Conservation (phyloP, 75 land plant genomes). For the Pinus albicaulis region DNA sequence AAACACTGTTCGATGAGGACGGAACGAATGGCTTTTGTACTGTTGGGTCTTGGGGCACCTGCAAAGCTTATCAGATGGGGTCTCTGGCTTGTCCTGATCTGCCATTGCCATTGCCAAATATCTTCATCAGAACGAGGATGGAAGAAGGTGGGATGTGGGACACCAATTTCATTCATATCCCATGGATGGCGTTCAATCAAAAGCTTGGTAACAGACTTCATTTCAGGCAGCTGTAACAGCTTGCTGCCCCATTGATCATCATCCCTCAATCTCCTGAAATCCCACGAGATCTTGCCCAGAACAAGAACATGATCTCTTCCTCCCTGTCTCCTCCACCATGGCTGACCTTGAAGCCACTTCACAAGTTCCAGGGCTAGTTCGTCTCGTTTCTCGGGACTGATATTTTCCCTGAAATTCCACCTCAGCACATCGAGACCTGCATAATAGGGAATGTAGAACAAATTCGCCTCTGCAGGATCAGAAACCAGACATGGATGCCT, state of each 20-base stretch:
- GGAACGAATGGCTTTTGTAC: slow-evolving; percentile 35
- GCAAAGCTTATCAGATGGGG: slow-evolving; percentile 43
- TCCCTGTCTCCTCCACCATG: slow-evolving; percentile 33
- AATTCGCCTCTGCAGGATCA: slow-evolving; percentile 33
- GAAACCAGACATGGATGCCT: slow-evolving; percentile 59
- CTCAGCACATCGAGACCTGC: slow-evolving; percentile 66
- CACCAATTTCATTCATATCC: slow-evolving; percentile 61
- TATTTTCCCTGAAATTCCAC: slow-evolving; percentile 67
- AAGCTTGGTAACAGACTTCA: slow-evolving; percentile 55
- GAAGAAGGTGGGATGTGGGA: slow-evolving; percentile 71
- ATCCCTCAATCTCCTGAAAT: slow-evolving; percentile 38
- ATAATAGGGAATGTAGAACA: slow-evolving; percentile 79
- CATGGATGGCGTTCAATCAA: slow-evolving; percentile 80
- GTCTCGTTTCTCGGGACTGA: slow-evolving; percentile 40
- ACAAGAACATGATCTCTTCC: slow-evolving; percentile 63
- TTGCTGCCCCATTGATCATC: slow-evolving; percentile 43
- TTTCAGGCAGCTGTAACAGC: slow-evolving; percentile 36
- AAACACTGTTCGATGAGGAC: slow-evolving; percentile 47
- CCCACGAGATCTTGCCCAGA: slow-evolving; percentile 77
- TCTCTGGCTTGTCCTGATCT: slow-evolving; percentile 15
- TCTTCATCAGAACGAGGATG: slow-evolving; percentile 61
- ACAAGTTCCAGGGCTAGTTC: slow-evolving; percentile 45
- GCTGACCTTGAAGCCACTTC: slow-evolving; percentile 40
- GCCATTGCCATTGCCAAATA: slow-evolving; percentile 32
- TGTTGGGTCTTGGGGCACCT: slow-evolving; percentile 42